These are phyloP conservation scores for Yamagishiella unicocca DNA, from an alignment of 139 green algal species.

Conservation along the genomic window DNA sequence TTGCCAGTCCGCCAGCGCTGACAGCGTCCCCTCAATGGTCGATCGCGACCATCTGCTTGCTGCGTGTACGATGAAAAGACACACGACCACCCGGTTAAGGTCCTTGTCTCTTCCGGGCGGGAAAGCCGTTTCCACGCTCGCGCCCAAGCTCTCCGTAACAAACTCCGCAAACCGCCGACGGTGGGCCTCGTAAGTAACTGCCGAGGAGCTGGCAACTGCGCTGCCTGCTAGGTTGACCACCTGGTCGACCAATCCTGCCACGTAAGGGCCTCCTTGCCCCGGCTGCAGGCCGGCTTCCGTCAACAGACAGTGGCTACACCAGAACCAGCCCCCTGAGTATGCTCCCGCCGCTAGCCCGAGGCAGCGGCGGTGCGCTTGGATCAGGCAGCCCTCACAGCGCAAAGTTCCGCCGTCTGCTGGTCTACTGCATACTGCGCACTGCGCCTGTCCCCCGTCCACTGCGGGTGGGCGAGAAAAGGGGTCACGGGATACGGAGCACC, in stretches of 20 bases:
- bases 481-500: neutral
- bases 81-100: neutral
- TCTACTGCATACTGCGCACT: too few relatives aligned
- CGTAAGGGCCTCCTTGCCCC: neutral
- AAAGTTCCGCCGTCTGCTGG: neutral
- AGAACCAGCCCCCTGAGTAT: conserved; percentile 9
- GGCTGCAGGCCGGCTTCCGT: neutral
- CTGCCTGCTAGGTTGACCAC: too few relatives aligned
- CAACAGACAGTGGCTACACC: neutral
- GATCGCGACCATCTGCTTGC: neutral
- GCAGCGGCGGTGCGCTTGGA: neutral
- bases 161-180: neutral
- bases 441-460: too few relatives aligned
- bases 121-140: neutral
- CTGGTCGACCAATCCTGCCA: neutral
- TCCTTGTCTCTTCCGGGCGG: neutral
- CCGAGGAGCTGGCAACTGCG: too few relatives aligned
- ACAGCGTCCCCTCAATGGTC: neutral
- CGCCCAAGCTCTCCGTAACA: neutral
- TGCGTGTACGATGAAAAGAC: neutral
- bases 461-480: neutral
- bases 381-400: neutral
- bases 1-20: conserved; percentile 5
- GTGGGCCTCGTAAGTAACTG: neutral
- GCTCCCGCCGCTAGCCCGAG: neutral